Conservation (phyloP, 768 basidiomycete species). For the Russula emetica region DNA sequence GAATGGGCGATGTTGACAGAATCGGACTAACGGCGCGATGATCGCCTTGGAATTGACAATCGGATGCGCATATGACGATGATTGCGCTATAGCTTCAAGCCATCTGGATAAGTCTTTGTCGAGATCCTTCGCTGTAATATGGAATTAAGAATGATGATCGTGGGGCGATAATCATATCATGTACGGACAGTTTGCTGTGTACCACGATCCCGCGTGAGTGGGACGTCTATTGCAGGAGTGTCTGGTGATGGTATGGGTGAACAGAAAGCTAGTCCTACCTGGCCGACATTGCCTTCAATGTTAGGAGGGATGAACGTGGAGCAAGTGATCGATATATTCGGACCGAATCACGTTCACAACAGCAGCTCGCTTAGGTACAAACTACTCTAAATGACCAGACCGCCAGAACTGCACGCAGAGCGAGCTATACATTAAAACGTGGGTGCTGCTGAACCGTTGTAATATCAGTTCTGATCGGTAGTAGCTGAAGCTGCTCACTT, state of each 20-base stretch:
- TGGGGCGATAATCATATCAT: neutral
- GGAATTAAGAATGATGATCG: neutral
- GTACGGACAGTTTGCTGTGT: constrained; percentile 59
- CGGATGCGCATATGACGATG: constrained; percentile 56
- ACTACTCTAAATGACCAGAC: neutral
- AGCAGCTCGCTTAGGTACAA: neutral
- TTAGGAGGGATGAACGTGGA: neutral
- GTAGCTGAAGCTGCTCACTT: constrained; percentile 11
- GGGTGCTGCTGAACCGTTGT: constrained; percentile 2
- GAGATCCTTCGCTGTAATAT: constrained; percentile 49
- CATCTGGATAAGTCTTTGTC: constrained; percentile 58
- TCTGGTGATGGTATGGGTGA: neutral
- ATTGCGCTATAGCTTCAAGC: constrained; percentile 54
- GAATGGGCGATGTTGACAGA: neutral
- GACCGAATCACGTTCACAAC: neutral
- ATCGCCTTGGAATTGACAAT: constrained; percentile 75
- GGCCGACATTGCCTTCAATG: constrained; percentile 9
- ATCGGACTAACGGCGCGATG: constrained; percentile 81
- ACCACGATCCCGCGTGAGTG: constrained; percentile 91
- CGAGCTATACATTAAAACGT: constrained; percentile 9
- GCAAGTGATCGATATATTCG: neutral
- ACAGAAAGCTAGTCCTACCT: constrained; percentile 15
- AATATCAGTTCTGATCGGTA: neutral
- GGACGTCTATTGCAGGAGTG: constrained; percentile 44
- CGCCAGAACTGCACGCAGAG: no score